Evolutionary conservation across 306 rosid species (phyloP), one percentile per base, ranked within the genome.

Genomic region (Cucumis cinereus): DNA sequence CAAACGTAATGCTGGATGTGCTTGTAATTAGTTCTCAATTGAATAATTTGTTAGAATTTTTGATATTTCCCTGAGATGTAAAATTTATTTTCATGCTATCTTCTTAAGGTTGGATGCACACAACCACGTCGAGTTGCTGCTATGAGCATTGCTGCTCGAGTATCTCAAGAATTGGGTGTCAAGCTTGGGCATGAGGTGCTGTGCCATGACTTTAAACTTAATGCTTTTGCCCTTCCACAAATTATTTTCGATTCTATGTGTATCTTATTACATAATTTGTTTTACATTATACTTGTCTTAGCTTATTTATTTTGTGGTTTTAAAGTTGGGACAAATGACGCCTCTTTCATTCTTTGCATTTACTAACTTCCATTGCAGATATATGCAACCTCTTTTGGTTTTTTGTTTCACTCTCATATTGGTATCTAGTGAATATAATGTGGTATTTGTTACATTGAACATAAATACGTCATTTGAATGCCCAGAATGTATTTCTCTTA

Each of bases 131-230:
- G 98, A 81, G 98, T 94, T 75, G 97, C 97, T 74, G 97, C 98
- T 75, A 94, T 91, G 98, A 91, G 98, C 83, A 97, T 94, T 74
- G 95, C 99, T 83, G 96, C 99, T 55, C 92, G 98, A 76, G 98
- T 91, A 83, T 82, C 98, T 82, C 97, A 94, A 86, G 98, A 94
- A 85, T 80, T 94, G 90, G 97, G 97, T 67, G 93, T 94, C 78
- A 94, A 94, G 84, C 86, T 94, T 74, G 98, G 98, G 49, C 97
- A 91, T 22, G 98, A 94, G 96, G 97, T 93, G 74, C 54, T 72
- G 59, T 15, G 36, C 75, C 77, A n/a, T 45, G 57, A 70, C 57
- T 47, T 14, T 45, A 13, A 70, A 47, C 75, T 49, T 23, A 43
- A 45, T 49, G 16, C 14, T 8, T 71, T 38, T 16, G 4, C 36